Evolutionary conservation across 1,139 yeast genomes (phyloP).

Genomic region (Geotrichum armillariae): DNA sequence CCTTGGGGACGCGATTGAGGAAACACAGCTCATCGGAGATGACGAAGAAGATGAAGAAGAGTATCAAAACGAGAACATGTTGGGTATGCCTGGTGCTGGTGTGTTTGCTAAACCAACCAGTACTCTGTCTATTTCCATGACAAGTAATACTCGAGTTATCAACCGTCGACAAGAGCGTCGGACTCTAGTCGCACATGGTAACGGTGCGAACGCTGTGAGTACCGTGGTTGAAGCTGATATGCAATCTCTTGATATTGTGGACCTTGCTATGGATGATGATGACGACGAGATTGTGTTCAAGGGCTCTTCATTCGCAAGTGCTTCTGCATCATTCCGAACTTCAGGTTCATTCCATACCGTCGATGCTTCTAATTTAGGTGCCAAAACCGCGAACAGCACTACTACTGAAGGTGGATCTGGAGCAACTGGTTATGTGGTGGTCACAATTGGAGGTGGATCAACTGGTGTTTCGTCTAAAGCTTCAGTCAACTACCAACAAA

Average conservation of each 20-base stretch:
- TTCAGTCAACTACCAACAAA: conserved; percentile 4
- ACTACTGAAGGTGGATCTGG: neutral
- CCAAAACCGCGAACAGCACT: neutral
- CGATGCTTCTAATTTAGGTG: neutral
- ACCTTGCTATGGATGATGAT: neutral
- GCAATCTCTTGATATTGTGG: neutral
- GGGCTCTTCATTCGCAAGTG: conserved; percentile 8
- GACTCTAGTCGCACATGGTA: neutral
- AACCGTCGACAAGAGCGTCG: conserved; percentile 4
- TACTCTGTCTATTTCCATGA: too few species aligned
- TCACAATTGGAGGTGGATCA: conserved; percentile 3
- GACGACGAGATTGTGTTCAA: conserved; percentile 9
- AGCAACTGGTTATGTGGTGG: neutral
- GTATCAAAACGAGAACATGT: neutral
- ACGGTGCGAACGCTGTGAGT: neutral
- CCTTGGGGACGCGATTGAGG: conserved; percentile 12
- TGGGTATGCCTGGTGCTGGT: neutral
- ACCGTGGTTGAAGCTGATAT: neutral
- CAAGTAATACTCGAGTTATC: conserved; percentile 6
- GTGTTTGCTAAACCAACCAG: neutral
- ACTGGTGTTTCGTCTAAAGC: conserved; percentile 8
- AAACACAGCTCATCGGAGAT: conserved; percentile 7
- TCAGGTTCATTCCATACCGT: neutral
- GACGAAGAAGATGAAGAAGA: conserved; percentile 10
- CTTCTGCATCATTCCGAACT: neutral